Evolutionary conservation across 768 basidiomycete genomes (phyloP), one percentile per base, ranked within the genome.

Genomic region (Dendrothele bispora): DNA sequence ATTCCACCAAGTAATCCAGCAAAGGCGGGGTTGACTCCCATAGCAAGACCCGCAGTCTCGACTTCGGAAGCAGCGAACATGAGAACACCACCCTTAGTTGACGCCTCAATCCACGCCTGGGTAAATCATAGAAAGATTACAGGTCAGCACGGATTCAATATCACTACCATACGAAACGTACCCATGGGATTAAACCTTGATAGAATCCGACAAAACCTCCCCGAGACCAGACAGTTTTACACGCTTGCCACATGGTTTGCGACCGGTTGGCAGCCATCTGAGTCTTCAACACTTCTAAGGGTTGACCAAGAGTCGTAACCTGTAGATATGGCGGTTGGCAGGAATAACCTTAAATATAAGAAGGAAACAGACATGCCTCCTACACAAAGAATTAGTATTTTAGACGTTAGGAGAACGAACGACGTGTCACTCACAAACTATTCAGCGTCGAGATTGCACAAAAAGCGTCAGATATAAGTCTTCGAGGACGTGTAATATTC

Each of bases 111-210:
- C 97, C 97, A 98, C 29, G 97, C 97, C 94, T 97, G 53, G 12
- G 14, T 37, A 40, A 39, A 32, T 27, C 43, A 38, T 15, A 26
- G 37, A 46, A 43, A 51, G 32, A 45, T 12, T 17, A 39, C 43
- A 39, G 48, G 40, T 37, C 32, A 50, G 1, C 22, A 26, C 14
- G 48, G 35, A 24, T 15, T 24, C 18, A 27, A 32, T 42, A 46
- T 43, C 22, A 25, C 12, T 40, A n/a, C n/a, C 20, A 27, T 25
- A 46, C 18, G 24, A 29, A 37, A 49, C 84, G 51, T 59, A 93
- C 94, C 95, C 97, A 99, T 61, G 97, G 97, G 63, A 98, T 98
- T 51, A 99, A 82, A 55, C 97, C 97, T 69, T 99, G 97, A 72
- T 91, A 99, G 74, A 95, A 93, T 21, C 97, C 97, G 38, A 71